Evolutionary conservation across 2,329 filamentous ascomycete genomes (phyloP).

Genomic region (Diplodia intermedia): DNA sequence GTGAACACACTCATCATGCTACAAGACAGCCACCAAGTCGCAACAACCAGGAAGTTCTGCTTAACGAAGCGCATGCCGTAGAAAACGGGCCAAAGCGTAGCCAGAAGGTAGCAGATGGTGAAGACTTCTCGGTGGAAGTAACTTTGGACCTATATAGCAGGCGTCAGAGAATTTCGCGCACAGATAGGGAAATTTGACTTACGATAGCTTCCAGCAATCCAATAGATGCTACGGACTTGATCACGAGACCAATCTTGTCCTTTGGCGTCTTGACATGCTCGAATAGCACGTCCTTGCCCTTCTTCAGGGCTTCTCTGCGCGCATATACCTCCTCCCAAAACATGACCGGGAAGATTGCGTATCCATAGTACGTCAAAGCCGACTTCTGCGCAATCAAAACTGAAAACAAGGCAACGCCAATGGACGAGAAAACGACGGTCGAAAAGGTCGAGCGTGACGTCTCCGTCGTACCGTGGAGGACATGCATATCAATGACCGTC

Average conservation of each 20-base stretch:
- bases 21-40: conserved; percentile 79
- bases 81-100: conserved; percentile 76
- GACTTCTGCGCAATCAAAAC: conserved; percentile 82
- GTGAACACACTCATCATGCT: conserved; percentile 89
- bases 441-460: conserved; percentile 68
- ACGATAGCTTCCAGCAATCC: conserved; percentile 77
- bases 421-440: conserved; percentile 73
- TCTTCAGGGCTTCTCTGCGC: conserved; percentile 70
- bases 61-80: conserved; percentile 77
- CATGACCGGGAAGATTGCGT: conserved; percentile 87
- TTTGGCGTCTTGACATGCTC: conserved; percentile 68
- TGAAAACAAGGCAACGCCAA: conserved; percentile 77
- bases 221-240: conserved; percentile 73
- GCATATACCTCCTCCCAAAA: conserved; percentile 98
- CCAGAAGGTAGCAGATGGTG: conserved; percentile 78
- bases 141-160: conserved; percentile 72
- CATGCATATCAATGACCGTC: conserved; percentile 85
- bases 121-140: conserved; percentile 92
- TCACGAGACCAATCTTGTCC: conserved; percentile 63
- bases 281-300: conserved; percentile 73
- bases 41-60: conserved; percentile 67
- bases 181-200: conserved; percentile 36
- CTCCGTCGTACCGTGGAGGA: conserved; percentile 73
- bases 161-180: neutral
- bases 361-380: conserved; percentile 84